Conservation (phyloP, 1,139 yeast genomes). For the Suhomyces kunorum region DNA sequence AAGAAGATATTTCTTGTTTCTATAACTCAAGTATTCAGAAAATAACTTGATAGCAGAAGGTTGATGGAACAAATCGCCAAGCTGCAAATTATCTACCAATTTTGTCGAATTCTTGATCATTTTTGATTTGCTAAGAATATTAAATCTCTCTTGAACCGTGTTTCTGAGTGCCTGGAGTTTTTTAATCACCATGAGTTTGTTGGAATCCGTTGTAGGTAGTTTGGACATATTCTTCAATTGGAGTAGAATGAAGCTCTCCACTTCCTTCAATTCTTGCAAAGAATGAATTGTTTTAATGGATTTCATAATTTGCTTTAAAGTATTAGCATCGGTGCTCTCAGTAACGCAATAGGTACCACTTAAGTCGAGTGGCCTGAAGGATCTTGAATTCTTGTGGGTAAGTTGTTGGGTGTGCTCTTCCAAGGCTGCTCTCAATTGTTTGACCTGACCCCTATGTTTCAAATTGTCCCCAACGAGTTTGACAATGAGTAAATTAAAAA, state of each 20-base stretch:
- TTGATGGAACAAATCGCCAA: slow-evolving; percentile 31
- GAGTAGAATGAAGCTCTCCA: slow-evolving; percentile 22
- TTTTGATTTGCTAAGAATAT: not conserved
- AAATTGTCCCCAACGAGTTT: slow-evolving; percentile 64
- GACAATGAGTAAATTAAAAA: slow-evolving; percentile 67
- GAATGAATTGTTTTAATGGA: slow-evolving; percentile 19
- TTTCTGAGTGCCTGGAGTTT: slow-evolving; percentile 17
- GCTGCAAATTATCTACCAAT: slow-evolving; percentile 13
- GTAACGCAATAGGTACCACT: slow-evolving; percentile 16
- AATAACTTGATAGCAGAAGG: slow-evolving; percentile 53
- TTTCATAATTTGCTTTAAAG: slow-evolving; percentile 35
- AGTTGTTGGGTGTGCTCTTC: slow-evolving; percentile 55
- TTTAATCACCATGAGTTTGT: slow-evolving; percentile 10
- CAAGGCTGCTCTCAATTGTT: slow-evolving; percentile 67
- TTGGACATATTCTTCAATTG: slow-evolving; percentile 20
- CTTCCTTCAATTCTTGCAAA: slow-evolving; percentile 25
- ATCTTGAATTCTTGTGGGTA: slow-evolving; percentile 8
- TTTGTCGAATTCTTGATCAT: slow-evolving; percentile 2
- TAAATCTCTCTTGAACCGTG: slow-evolving; percentile 13
- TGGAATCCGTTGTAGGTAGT: slow-evolving; percentile 5
- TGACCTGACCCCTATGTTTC: slow-evolving; percentile 75
- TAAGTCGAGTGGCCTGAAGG: slow-evolving; percentile 6
- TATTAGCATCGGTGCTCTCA: slow-evolving; percentile 32
- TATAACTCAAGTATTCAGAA: slow-evolving; percentile 55
- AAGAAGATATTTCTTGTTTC: slow-evolving; percentile 45